These are phyloP conservation scores for Lasiosphaeris hirsuta DNA, from an alignment of 495 filamentous ascomycete genomes.

Conservation along the genomic window DNA sequence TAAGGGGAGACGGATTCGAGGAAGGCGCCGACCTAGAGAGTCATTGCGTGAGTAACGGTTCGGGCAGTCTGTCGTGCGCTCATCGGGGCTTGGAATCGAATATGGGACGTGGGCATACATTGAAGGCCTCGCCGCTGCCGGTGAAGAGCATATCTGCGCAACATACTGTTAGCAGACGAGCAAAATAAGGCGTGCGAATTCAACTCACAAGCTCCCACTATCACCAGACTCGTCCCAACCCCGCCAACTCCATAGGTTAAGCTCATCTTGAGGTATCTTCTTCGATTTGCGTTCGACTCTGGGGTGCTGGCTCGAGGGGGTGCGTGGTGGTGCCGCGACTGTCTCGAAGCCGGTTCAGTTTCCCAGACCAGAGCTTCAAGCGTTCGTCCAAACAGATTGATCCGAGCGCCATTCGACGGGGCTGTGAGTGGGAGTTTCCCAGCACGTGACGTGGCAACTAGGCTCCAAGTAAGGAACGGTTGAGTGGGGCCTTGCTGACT, in stretches of 20 bases:
- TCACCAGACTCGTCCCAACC: conserved; percentile 65
- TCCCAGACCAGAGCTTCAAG: conserved; percentile 14
- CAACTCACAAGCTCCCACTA: conserved; percentile 81
- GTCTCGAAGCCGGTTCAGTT: conserved; percentile 11
- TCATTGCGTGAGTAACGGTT: conserved; percentile 7
- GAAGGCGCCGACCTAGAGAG: conserved; percentile 91
- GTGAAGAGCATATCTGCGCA: conserved; percentile 92
- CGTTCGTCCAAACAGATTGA: conserved; percentile 5
- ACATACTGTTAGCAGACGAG: conserved; percentile 33
- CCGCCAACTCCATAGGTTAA: conserved; percentile 65
- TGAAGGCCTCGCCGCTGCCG: conserved; percentile 91
- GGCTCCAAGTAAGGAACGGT: neutral
- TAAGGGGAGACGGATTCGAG: conserved; percentile 92
- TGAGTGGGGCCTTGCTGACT: conserved; percentile 12
- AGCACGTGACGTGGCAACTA: conserved; percentile 9
- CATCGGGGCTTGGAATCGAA: neutral
- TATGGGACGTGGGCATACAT: conserved; percentile 58
- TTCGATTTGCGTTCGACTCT: neutral
- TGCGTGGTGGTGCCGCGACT: conserved; percentile 7
- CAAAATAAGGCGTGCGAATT: conserved; percentile 4
- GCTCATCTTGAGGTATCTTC: conserved; percentile 46
- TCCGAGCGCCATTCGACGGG: conserved; percentile 9
- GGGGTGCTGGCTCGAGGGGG: neutral
- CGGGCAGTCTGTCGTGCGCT: neutral
- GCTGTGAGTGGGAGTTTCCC: neutral